These are phyloP conservation scores for Solanum arcanum DNA, from an alignment of 257 asterid genomes.

Conservation along the genomic window DNA sequence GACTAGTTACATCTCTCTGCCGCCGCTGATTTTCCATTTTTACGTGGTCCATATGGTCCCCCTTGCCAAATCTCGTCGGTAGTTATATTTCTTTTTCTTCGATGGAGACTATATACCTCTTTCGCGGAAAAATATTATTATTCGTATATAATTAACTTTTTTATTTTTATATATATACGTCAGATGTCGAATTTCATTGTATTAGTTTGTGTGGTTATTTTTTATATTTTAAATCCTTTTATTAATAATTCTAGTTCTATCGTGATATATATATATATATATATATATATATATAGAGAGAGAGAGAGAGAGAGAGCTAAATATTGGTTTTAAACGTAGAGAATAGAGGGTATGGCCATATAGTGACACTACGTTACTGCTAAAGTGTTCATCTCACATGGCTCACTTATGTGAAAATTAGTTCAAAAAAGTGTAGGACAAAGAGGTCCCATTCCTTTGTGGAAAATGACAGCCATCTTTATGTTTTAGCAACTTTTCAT, in stretches of 20 bases:
- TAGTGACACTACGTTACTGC: not conserved
- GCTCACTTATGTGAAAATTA: not conserved
- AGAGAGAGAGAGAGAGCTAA: not conserved
- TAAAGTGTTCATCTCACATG: not conserved
- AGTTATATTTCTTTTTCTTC: not conserved
- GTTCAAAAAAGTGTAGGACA: not conserved
- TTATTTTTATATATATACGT: no score
- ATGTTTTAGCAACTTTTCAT: not conserved
- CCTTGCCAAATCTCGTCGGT: not conserved
- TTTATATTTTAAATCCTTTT: no score
- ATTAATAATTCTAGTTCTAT: no score
- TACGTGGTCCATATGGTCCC: not conserved
- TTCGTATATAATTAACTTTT: no score
- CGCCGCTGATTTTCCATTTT: not conserved
- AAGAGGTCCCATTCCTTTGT: not conserved
- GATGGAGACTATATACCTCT: not conserved
- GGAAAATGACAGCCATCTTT: not conserved
- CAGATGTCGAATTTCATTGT: accelerated
- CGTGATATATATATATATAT: no score
- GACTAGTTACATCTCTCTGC: not conserved
- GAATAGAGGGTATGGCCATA: not conserved
- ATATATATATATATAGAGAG: no score
- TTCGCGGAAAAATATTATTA: accelerated
- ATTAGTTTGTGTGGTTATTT: no score
- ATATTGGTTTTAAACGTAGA: not conserved